Conservation (phyloP, 1,139 yeast species). For the Suhomyces atakaporum region DNA sequence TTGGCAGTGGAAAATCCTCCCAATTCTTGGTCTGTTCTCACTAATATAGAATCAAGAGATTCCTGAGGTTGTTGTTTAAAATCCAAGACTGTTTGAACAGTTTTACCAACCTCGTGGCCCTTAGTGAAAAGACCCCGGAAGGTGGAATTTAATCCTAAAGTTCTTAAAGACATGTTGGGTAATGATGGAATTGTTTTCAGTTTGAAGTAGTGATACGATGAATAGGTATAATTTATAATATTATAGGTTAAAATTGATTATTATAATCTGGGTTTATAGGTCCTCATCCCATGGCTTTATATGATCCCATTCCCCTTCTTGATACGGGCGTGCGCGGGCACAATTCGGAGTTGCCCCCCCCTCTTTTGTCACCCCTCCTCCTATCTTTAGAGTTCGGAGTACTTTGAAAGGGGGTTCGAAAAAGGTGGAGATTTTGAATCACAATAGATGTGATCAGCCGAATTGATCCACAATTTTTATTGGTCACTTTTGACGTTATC, state of each 20-base stretch:
- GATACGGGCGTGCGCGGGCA: conserved; percentile 5
- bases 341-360: conserved; percentile 8
- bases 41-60: conserved; percentile 49
- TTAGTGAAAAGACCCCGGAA: conserved; percentile 40
- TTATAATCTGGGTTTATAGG: conserved; percentile 1
- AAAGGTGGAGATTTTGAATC: conserved; percentile 6
- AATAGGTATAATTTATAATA: neutral
- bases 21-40: conserved; percentile 70
- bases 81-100: conserved; percentile 52
- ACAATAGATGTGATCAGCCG: conserved; percentile 1
- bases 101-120: conserved; percentile 30
- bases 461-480: conserved; percentile 3
- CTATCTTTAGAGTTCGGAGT: conserved; percentile 3
- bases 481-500: conserved; percentile 1
- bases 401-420: neutral
- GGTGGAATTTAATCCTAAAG: conserved; percentile 43
- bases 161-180: conserved; percentile 42
- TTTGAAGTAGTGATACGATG: neutral
- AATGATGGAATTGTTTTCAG: neutral
- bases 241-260: neutral
- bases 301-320: conserved; percentile 3
- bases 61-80: conserved; percentile 50
- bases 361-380: conserved; percentile 6
- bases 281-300: conserved; percentile 6
- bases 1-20: conserved; percentile 77